Percentiles rank a stretch among this genome's conserved stretches.
These are phyloP conservation scores for Aspergillus awamori DNA, from an alignment of 2,329 filamentous ascomycete species.

Conservation along the genomic window DNA sequence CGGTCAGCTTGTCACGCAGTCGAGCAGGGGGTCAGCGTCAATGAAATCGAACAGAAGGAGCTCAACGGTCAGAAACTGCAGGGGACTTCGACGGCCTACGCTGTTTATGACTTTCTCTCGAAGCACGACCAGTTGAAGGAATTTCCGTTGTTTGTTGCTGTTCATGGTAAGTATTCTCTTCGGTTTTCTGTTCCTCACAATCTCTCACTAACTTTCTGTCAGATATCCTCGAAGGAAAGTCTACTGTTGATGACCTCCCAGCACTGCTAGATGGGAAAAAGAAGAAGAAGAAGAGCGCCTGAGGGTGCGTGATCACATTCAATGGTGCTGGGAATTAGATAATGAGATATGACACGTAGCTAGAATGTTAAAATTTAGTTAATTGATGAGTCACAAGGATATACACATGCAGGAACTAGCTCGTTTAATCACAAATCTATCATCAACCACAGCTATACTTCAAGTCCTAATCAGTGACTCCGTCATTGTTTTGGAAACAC, in stretches of 20 bases:
- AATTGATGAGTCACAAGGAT: too few species aligned
- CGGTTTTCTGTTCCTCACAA: too few species aligned
- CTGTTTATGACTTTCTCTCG: slow-evolving; percentile 16
- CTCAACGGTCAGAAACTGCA: slow-evolving; percentile 24
- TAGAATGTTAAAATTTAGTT: not conserved
- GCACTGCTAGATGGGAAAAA: slow-evolving; percentile 2
- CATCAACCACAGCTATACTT: too few species aligned
- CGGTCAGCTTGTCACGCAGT: slow-evolving; percentile 21
- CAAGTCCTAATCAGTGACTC: too few species aligned
- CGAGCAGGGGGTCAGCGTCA: slow-evolving; percentile 21
- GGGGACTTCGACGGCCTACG: slow-evolving; percentile 20
- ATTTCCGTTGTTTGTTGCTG: slow-evolving; percentile 19
- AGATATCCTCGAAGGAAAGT: slow-evolving; percentile 10
- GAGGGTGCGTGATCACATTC: not conserved
- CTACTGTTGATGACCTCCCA: slow-evolving; percentile 6
- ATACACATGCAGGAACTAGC: too few species aligned
- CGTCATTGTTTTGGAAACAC: too few species aligned
- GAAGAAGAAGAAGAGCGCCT: not conserved
- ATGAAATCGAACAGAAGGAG: slow-evolving; percentile 21
- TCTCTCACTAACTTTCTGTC: not conserved
- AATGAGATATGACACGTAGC: not conserved
- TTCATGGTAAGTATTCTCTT: slow-evolving; percentile 8
- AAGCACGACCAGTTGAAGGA: slow-evolving; percentile 17
- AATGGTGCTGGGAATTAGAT: not conserved
- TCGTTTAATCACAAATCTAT: too few species aligned